Conservation (phyloP, 1,139 yeast species). For the Debaryomycetaceae sp. region DNA sequence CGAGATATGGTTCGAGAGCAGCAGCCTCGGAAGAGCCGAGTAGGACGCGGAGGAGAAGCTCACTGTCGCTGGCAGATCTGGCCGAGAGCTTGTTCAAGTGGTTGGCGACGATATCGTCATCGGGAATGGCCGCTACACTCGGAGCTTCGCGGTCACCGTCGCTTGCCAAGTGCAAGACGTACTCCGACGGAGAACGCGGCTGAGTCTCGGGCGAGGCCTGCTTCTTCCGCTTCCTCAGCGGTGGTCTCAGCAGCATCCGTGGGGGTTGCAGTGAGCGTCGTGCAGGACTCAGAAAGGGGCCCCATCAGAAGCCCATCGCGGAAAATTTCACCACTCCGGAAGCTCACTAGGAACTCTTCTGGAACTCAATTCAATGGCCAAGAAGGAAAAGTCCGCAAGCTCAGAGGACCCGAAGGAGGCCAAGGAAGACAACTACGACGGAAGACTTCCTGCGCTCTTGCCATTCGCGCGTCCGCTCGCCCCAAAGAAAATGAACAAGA, state of each 20-base stretch:
- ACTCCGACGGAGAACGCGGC: no score
- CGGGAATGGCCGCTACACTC: not conserved
- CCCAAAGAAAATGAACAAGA: constrained; percentile 90
- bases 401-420: constrained; percentile 24
- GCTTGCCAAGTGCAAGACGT: no score
- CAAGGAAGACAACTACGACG: constrained; percentile 74
- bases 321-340: not conserved
- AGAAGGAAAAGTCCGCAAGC: constrained; percentile 26
- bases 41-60: not conserved
- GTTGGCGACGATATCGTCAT: not conserved
- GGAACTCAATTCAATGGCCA: constrained; percentile 31
- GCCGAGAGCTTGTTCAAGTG: not conserved
- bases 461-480: constrained; percentile 95
- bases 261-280: not conserved
- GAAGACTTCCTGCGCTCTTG: constrained; percentile 78
- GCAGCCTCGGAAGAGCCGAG: not conserved
- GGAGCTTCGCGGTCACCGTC: no score
- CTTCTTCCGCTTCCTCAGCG: no score
- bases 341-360: no score
- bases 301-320: not conserved
- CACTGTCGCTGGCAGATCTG: not conserved
- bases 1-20: no score
- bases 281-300: not conserved
- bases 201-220: no score
- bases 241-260: no score